Evolutionary conservation across 2,329 filamentous ascomycete species (phyloP).

Genomic region (Endoconidiophora polonica): DNA sequence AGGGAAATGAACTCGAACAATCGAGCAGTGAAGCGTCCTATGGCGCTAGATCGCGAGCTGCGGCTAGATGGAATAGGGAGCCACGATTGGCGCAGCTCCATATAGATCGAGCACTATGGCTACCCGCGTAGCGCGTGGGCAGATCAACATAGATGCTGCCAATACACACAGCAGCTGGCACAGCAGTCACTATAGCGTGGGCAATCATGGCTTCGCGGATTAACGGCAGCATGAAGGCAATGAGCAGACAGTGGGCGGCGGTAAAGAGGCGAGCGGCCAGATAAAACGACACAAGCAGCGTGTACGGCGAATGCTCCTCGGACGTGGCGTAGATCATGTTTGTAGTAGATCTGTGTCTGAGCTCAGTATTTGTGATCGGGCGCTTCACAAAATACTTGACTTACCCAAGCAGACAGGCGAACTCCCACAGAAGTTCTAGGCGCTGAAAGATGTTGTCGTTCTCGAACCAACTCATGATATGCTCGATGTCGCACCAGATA

Average conservation of each 20-base stretch:
- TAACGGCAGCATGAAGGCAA: slow-evolving; percentile 34
- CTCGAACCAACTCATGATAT: slow-evolving; percentile 45
- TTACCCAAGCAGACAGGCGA: slow-evolving; percentile 41
- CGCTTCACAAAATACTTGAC: slow-evolving; percentile 6
- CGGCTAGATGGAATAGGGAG: too few species aligned
- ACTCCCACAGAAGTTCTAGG: slow-evolving; percentile 41
- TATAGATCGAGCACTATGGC: neutral
- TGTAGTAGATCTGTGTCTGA: slow-evolving; percentile 32
- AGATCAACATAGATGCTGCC: slow-evolving; percentile 38
- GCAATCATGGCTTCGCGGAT: slow-evolving; percentile 37
- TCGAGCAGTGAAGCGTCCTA: slow-evolving; percentile 14
- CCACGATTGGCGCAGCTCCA: neutral
- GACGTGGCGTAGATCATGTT: slow-evolving; percentile 43
- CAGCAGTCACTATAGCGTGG: slow-evolving; percentile 26
- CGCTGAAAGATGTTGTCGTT: slow-evolving; percentile 43
- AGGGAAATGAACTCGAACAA: slow-evolving; percentile 40
- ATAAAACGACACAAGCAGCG: slow-evolving; percentile 43
- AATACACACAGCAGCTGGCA: slow-evolving; percentile 41
- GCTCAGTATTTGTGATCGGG: slow-evolving; percentile 1
- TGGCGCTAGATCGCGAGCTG: too few species aligned
- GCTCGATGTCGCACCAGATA: slow-evolving; percentile 43
- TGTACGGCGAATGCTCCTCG: slow-evolving; percentile 28
- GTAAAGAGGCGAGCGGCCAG: slow-evolving; percentile 39
- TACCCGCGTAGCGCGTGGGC: slow-evolving; percentile 31
- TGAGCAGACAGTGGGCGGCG: slow-evolving; percentile 29